Percentiles rank a stretch among this genome's conserved stretches.
These are phyloP conservation scores for Fraxinus platypoda DNA, from an alignment of 305 asterid genomes.

Conservation along the genomic window DNA sequence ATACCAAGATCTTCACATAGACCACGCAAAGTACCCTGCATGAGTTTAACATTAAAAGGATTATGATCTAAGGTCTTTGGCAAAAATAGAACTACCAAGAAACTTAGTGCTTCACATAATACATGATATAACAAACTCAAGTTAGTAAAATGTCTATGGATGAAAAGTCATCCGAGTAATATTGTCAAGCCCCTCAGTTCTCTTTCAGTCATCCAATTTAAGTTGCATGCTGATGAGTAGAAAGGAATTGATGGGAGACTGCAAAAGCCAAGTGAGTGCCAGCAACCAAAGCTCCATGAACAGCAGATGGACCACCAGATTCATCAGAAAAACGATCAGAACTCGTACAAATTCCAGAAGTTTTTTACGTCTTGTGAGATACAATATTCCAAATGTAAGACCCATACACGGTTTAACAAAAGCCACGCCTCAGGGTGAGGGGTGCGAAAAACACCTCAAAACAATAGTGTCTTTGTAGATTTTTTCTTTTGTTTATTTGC, in stretches of 20 bases:
- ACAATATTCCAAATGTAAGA: neutral
- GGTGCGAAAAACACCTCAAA: neutral
- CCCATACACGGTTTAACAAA: neutral
- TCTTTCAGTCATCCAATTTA: neutral
- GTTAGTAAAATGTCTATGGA: neutral
- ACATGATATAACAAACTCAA: neutral
- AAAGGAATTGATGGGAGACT: neutral
- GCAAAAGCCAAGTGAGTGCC: neutral
- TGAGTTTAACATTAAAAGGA: neutral
- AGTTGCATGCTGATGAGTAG: neutral
- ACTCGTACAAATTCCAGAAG: neutral
- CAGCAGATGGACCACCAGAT: neutral
- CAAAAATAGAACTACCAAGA: neutral
- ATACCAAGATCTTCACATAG: slow-evolving; percentile 78
- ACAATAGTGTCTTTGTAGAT: neutral
- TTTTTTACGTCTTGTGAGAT: neutral
- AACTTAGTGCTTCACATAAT: neutral
- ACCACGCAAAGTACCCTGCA: slow-evolving; percentile 64
- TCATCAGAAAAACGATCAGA: neutral
- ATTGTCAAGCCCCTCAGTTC: neutral
- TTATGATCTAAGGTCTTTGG: slow-evolving; percentile 12
- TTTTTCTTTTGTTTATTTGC: neutral
- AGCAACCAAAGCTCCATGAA: neutral
- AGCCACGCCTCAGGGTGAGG: neutral
- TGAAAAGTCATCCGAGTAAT: neutral